phyloP scores from a whole-genome alignment of 768 basidiomycete genomes.

The Termitomyces sp. region DNA sequence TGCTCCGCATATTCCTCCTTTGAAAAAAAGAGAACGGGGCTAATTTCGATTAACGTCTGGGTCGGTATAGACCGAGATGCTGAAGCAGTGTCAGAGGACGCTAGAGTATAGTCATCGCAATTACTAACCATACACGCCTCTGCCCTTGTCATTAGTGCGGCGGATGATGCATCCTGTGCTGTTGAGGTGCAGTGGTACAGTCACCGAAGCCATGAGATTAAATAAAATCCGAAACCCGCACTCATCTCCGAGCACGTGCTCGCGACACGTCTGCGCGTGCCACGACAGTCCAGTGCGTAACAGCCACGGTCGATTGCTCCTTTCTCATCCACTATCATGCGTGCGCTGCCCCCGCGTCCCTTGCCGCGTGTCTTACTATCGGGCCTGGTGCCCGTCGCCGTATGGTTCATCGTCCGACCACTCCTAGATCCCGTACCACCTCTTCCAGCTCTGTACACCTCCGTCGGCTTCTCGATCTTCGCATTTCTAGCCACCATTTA shows the following conservation, averaged over 20 bases:
- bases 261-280: slow-evolving; percentile 11
- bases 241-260: slow-evolving; percentile 19
- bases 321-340: slow-evolving; percentile 6
- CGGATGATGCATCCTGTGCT: slow-evolving; percentile 48
- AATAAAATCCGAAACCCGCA: slow-evolving; percentile 15
- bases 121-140: slow-evolving; percentile 62
- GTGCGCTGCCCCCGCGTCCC: slow-evolving; percentile 43
- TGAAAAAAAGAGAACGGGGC: slow-evolving; percentile 78
- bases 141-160: slow-evolving; percentile 46
- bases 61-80: slow-evolving; percentile 55
- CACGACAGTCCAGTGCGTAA: not conserved
- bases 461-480: slow-evolving; percentile 80
- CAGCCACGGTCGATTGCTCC: not conserved
- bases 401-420: slow-evolving; percentile 73
- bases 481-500: slow-evolving; percentile 76
- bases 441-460: slow-evolving; percentile 73
- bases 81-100: slow-evolving; percentile 18
- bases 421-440: slow-evolving; percentile 67
- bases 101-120: not conserved
- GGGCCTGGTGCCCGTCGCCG: slow-evolving; percentile 63
- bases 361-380: slow-evolving; percentile 52
- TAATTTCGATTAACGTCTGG: slow-evolving; percentile 74
- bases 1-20: slow-evolving; percentile 68
- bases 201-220: slow-evolving; percentile 7
- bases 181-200: slow-evolving; percentile 39